Base-by-base conservation (phyloP, 2,329 filamentous ascomycete genomes). In the Orbilia oligospora region DNA sequence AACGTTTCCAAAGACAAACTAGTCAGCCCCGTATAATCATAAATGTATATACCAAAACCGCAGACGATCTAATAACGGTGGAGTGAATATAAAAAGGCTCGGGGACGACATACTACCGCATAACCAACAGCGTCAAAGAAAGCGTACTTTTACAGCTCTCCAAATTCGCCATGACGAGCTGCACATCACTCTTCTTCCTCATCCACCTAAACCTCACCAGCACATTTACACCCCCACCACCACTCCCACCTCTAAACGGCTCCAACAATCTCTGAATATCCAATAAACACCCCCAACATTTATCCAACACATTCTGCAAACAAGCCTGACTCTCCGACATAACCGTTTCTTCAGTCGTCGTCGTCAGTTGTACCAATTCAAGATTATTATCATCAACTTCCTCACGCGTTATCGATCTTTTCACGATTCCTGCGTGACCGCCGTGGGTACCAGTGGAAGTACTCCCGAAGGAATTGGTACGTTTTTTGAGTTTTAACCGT, bases 101-200 rank as follows among this genome's bases (percentile, higher is more conserved):
- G n/a, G n/a, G n/a, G n/a, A n/a, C 22, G n/a, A 72, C 75, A 69
- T 78, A 78, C 75, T 78, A 78, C 44, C 68, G 68, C 53, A 78
- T 64, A 20, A 78, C 75, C n/a, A 78, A 16, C 55, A 78, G 22
- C 8, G 75, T 78, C 24, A 78, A 56, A 12, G 75, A 78, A 22
- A 78, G 33, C 16, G 75, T 78, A 24, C 75, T 78, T 63, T 78
- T 78, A n/a, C 75, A 78, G 27, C 75, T 78, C 63, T 78, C 75
- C 44, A 78, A 48, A 30, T 46, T 68, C 10, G 75, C 63, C 53
- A 72, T 68, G 3, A 78, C 68, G 10, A 30, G 5, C 9, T 71
- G 68, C 1, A 78, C 36, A 38, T 78, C 75, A 20, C 56, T 72
- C 68, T 78, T 78, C 68, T 78, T 78, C 58, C 75, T 71, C 75